A percentile compares a stretch with the other conserved stretches of the same genome.
phyloP scores from a whole-genome alignment of 352 stramenopile species.

The Globisporangium okanoganense region DNA sequence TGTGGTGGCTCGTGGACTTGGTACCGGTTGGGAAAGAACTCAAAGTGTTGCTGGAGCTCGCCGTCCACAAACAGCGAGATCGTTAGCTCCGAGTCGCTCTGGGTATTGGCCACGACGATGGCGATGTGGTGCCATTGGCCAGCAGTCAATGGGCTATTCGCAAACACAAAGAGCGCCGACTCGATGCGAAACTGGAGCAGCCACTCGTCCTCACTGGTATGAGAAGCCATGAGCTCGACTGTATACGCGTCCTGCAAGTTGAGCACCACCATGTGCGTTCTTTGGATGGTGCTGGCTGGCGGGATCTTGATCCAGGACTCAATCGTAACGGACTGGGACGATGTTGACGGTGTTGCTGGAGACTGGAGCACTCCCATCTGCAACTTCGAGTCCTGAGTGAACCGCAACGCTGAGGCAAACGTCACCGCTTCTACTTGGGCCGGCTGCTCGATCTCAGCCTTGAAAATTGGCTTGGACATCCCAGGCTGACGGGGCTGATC shows the following conservation, averaged over 20 bases:
- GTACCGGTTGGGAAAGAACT: constrained; percentile 10
- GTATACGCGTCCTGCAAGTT: constrained; percentile 32
- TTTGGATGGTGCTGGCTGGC: neutral
- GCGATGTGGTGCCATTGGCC: constrained; percentile 30
- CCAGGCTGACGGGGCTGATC: neutral
- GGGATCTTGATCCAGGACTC: constrained; percentile 39
- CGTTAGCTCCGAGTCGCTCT: constrained; percentile 13
- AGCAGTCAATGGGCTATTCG: constrained; percentile 1
- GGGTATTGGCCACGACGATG: constrained; percentile 1
- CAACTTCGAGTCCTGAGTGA: constrained; percentile 20
- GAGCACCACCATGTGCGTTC: constrained; percentile 23
- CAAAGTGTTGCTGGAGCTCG: constrained; percentile 16
- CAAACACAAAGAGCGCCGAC: constrained; percentile 24
- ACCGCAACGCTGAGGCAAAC: constrained; percentile 25
- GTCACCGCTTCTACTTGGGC: neutral
- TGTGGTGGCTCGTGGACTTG: neutral
- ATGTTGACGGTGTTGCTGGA: neutral
- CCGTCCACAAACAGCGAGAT: constrained; percentile 26
- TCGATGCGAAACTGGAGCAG: constrained; percentile 27
- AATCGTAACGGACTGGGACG: constrained; percentile 31
- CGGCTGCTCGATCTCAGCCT: neutral
- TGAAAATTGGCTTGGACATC: neutral
- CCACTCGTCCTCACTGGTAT: constrained; percentile 11
- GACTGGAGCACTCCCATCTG: constrained; percentile 17
- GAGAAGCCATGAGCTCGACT: constrained; percentile 19